Conservation (phyloP, 1,284 basidiomycete genomes). For the Trametes polyzona region DNA sequence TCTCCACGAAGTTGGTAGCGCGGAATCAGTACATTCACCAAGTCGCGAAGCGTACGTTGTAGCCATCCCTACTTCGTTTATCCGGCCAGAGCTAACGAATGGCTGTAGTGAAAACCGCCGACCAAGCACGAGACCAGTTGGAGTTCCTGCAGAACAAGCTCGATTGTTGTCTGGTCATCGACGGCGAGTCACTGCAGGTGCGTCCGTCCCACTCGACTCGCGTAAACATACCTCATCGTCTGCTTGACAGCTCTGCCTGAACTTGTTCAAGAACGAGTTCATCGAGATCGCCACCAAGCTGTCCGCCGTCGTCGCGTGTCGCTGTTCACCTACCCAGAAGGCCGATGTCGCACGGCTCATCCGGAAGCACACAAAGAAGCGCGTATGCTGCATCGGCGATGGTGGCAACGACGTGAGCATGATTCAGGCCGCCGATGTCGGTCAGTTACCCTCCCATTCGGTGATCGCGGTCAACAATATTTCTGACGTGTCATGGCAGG, state of each 20-base stretch:
- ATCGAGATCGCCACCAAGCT: conserved; percentile 95
- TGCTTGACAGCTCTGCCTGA: conserved; percentile 75
- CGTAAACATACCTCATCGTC: too few species aligned
- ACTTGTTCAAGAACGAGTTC: conserved; percentile 91
- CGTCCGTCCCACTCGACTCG: background rate
- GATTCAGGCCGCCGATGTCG: conserved; percentile 95
- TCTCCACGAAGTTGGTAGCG: conserved; percentile 95
- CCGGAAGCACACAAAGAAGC: conserved; percentile 86
- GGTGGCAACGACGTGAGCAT: conserved; percentile 96
- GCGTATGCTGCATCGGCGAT: conserved; percentile 97
- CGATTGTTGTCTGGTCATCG: conserved; percentile 98
- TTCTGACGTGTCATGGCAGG: conserved; percentile 49
- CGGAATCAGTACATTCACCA: conserved; percentile 98
- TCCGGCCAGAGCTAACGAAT: conserved; percentile 11
- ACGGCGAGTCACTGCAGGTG: conserved; percentile 96
- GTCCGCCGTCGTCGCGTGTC: conserved; percentile 95
- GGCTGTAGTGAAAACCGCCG: conserved; percentile 74
- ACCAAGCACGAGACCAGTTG: conserved; percentile 87
- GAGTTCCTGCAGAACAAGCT: conserved; percentile 94
- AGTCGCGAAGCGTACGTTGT: conserved; percentile 82
- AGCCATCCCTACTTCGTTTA: background rate
- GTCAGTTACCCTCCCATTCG: conserved; percentile 51
- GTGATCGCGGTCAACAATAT: background rate
- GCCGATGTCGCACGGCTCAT: conserved; percentile 96
- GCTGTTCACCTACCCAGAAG: conserved; percentile 98